Conservation (phyloP, 768 basidiomycete species). For the Auricularia heimuer region DNA sequence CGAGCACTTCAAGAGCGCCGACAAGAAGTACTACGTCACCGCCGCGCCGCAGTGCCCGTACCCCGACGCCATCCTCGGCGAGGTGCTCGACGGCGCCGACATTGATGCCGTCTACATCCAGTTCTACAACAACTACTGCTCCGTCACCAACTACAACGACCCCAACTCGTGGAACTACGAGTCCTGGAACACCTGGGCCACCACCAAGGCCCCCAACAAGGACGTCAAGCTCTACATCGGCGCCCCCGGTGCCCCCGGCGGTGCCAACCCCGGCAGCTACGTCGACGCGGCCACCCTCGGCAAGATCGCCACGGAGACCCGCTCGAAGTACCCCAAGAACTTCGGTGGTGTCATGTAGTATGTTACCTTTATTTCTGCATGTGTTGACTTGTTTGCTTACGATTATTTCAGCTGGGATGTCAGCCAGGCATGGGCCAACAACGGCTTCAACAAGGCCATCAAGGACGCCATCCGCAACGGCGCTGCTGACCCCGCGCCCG, state of each 20-base stretch:
- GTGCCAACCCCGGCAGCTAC: slow-evolving; percentile 17
- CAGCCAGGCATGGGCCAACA: not conserved
- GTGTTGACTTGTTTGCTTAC: too few species aligned
- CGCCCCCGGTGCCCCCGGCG: slow-evolving; percentile 9
- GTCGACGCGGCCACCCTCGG: slow-evolving; percentile 7
- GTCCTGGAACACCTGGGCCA: slow-evolving; percentile 9
- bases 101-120: slow-evolving; percentile 13
- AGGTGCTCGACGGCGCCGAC: slow-evolving; percentile 9
- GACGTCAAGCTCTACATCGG: slow-evolving; percentile 13
- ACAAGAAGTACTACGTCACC: slow-evolving; percentile 13
- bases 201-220: slow-evolving; percentile 8
- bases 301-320: slow-evolving; percentile 8
- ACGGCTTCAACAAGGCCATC: not conserved
- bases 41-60: slow-evolving; percentile 14
- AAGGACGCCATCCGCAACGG: slow-evolving; percentile 6
- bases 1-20: slow-evolving; percentile 6
- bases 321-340: slow-evolving; percentile 3
- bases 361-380: too few species aligned
- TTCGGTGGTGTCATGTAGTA: slow-evolving; percentile 5
- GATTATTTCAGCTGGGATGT: not conserved
- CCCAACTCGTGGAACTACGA: not conserved
- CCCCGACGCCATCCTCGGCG: slow-evolving; percentile 11
- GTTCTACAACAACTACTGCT: slow-evolving; percentile 12
- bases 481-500: not conserved
- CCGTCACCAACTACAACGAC: slow-evolving; percentile 1